A percentile compares a stretch with the other conserved stretches of the same genome.
Evolutionary conservation across 768 basidiomycete species (phyloP).

Genomic region (Hemileccinum rubropunctum): DNA sequence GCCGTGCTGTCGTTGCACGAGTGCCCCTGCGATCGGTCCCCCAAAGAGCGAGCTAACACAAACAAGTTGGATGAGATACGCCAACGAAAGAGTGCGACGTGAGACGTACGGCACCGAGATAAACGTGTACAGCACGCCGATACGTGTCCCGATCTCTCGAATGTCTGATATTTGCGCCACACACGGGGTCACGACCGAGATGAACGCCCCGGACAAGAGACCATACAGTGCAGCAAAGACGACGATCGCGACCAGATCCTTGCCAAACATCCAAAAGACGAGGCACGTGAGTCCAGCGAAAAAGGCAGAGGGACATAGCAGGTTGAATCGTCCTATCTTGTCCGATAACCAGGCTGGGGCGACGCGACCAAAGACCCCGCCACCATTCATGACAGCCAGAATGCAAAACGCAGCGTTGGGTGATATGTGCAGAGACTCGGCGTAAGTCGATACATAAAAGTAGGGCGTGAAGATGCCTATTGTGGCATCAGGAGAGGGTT

Average conservation of each 20-base stretch:
- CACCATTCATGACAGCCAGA: slow-evolving; percentile 67
- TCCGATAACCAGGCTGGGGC: slow-evolving; percentile 65
- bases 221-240: slow-evolving; percentile 58
- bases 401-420: slow-evolving; percentile 48
- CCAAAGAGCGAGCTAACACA: slow-evolving; percentile 55
- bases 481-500: not conserved
- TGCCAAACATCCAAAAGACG: slow-evolving; percentile 53
- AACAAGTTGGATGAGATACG: not conserved
- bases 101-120: slow-evolving; percentile 64
- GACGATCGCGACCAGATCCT: slow-evolving; percentile 40
- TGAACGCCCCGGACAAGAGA: slow-evolving; percentile 65
- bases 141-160: slow-evolving; percentile 55
- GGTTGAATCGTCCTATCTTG: slow-evolving; percentile 62
- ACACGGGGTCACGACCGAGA: slow-evolving; percentile 65
- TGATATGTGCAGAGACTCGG: slow-evolving; percentile 39
- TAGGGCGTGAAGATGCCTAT: slow-evolving; percentile 70
- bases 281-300: slow-evolving; percentile 60
- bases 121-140: slow-evolving; percentile 62
- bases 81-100: slow-evolving; percentile 13
- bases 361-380: slow-evolving; percentile 62
- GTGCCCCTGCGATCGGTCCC: slow-evolving; percentile 59
- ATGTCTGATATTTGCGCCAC: slow-evolving; percentile 64
- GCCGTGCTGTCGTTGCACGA: slow-evolving; percentile 46
- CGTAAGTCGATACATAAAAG: slow-evolving; percentile 66
- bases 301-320: slow-evolving; percentile 61